Percentiles rank a stretch among this genome's conserved stretches.
Evolutionary conservation across 768 basidiomycete genomes (phyloP).

Genomic region (Hemileccinum rubropunctum): DNA sequence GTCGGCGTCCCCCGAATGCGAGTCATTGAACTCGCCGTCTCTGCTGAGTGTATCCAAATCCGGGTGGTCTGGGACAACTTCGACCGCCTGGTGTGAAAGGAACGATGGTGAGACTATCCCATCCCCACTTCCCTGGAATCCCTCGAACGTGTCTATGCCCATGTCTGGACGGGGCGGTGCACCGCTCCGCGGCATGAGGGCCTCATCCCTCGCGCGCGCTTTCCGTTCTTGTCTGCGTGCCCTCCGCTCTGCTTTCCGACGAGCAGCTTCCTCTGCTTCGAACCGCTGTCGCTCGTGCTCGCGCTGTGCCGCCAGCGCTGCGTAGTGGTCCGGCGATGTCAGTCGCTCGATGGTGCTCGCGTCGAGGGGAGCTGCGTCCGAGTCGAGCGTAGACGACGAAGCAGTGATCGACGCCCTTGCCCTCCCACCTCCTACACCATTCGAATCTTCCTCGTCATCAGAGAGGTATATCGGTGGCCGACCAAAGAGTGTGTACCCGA

Average conservation of each 20-base stretch:
- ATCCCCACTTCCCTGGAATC: conserved; percentile 57
- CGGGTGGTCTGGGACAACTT: not conserved
- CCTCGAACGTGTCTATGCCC: conserved; percentile 52
- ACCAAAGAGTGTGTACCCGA: conserved; percentile 71
- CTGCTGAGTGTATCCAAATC: conserved; percentile 10
- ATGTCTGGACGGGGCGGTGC: conserved; percentile 15
- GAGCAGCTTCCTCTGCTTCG: conserved; percentile 40
- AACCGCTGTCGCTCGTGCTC: conserved; percentile 26
- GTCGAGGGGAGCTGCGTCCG: conserved; percentile 68
- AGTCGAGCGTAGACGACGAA: conserved; percentile 55
- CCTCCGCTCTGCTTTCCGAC: conserved; percentile 47
- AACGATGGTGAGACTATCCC: not conserved
- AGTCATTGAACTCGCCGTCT: conserved; percentile 1
- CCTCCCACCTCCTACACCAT: conserved; percentile 3
- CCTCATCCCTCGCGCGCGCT: conserved; percentile 37
- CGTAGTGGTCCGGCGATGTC: conserved; percentile 40
- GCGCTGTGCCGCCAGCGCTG: conserved; percentile 27
- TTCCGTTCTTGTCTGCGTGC: conserved; percentile 44
- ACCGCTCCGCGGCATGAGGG: conserved; percentile 34
- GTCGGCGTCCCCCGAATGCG: conserved; percentile 34
- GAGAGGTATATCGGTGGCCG: conserved; percentile 57
- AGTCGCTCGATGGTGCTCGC: conserved; percentile 52
- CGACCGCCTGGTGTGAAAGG: not conserved
- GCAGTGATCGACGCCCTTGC: conserved; percentile 23
- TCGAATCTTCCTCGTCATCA: conserved; percentile 42